phyloP scores from a whole-genome alignment of 2,329 filamentous ascomycete species.

The Rachicladosporium sp. region DNA sequence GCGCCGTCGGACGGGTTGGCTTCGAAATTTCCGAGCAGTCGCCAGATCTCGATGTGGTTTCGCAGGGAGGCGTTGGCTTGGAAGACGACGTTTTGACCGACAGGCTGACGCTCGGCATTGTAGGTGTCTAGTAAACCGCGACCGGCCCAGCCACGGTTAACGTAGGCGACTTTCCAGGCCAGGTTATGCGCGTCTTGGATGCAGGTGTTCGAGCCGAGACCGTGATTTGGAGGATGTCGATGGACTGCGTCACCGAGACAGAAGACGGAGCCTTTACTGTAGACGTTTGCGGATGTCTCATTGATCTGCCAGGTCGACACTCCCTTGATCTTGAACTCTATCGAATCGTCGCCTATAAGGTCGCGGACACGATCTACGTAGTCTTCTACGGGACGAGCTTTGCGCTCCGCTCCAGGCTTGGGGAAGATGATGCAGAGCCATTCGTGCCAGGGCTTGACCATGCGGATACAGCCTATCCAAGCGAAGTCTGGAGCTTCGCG shows the following conservation, averaged over 20 bases:
- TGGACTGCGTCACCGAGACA: conserved; percentile 48
- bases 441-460: conserved; percentile 53
- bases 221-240: conserved; percentile 47
- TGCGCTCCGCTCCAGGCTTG: conserved; percentile 24
- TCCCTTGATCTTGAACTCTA: conserved; percentile 39
- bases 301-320: conserved; percentile 49
- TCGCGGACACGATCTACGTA: conserved; percentile 35
- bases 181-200: conserved; percentile 29
- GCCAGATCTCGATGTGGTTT: conserved; percentile 32
- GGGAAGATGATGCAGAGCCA: conserved; percentile 41
- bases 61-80: conserved; percentile 46
- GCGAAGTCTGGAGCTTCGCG: conserved; percentile 39
- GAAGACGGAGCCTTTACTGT: conserved; percentile 38
- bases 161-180: conserved; percentile 26
- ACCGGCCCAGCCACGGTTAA: conserved; percentile 18
- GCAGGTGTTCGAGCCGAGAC: conserved; percentile 45
- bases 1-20: conserved; percentile 17
- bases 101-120: conserved; percentile 24
- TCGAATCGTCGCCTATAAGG: conserved; percentile 44
- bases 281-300: conserved; percentile 45
- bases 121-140: conserved; percentile 19
- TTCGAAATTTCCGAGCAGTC: conserved; percentile 17
- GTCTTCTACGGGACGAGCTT: conserved; percentile 34
- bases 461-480: conserved; percentile 40
- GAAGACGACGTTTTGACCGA: conserved; percentile 39